A percentile compares a stretch with the other conserved stretches of the same genome.
Evolutionary conservation across 441 rosid species (phyloP).

Genomic region (Isatis lusitanica): DNA sequence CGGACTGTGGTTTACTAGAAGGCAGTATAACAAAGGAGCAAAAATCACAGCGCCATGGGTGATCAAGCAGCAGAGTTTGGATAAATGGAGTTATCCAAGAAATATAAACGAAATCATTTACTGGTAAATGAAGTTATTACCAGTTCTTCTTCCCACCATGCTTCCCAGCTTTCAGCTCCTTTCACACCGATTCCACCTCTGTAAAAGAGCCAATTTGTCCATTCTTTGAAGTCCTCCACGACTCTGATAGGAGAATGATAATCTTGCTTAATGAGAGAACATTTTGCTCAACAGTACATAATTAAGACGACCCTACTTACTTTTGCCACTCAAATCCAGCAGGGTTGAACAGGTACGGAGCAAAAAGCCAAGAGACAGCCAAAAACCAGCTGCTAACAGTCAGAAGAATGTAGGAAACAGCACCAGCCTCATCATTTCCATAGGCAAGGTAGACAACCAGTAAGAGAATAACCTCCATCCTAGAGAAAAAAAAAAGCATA

Average conservation of each 20-base stretch:
- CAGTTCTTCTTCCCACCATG: constrained; percentile 99
- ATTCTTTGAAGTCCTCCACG: constrained; percentile 97
- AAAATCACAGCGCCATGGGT: neutral
- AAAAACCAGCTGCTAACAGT: constrained; percentile 97
- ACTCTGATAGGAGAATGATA: constrained; percentile 53
- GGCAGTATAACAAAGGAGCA: neutral
- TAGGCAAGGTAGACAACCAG: constrained; percentile 85
- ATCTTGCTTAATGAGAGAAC: constrained; percentile 18
- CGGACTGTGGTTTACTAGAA: neutral
- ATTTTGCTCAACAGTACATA: constrained; percentile 9
- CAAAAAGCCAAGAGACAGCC: constrained; percentile 97
- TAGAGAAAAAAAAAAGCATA: constrained; percentile 42
- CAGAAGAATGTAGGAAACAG: constrained; percentile 82
- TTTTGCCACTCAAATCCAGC: constrained; percentile 99
- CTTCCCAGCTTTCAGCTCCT: constrained; percentile 99
- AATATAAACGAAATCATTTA: neutral
- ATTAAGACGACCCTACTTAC: constrained; percentile 48
- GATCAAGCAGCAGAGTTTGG: neutral
- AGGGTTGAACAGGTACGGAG: constrained; percentile 97
- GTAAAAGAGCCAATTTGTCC: constrained; percentile 99
- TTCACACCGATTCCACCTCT: constrained; percentile 99
- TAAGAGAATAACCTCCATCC: constrained; percentile 86
- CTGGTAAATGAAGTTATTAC: constrained; percentile 45
- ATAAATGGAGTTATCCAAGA: neutral
- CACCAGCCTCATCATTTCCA: constrained; percentile 83